Conservation (phyloP, 768 basidiomycete genomes). For the Lactarius hengduanensis region DNA sequence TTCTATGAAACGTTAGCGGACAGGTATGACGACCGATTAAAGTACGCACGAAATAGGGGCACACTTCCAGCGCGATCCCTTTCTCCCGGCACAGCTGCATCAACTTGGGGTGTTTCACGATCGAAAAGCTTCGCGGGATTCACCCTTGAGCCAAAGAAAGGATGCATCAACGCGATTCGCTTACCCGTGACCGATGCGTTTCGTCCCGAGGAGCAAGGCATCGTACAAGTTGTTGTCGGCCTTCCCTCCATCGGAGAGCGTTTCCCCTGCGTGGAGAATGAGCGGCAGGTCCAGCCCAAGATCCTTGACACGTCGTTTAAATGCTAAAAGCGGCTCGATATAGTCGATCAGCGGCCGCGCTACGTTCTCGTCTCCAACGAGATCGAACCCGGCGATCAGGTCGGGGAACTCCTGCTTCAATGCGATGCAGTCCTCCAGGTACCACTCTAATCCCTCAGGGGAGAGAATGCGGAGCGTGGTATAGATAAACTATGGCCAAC, state of each 20-base stretch:
- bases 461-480: slow-evolving; percentile 56
- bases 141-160: not conserved
- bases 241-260: slow-evolving; percentile 68
- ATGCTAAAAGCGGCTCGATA: slow-evolving; percentile 55
- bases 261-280: slow-evolving; percentile 81
- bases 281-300: slow-evolving; percentile 67
- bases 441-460: slow-evolving; percentile 57
- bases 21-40: slow-evolving; percentile 9
- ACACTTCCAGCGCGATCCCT: slow-evolving; percentile 68
- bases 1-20: slow-evolving; percentile 41
- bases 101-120: slow-evolving; percentile 74
- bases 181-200: slow-evolving; percentile 80
- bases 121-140: slow-evolving; percentile 54
- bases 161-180: slow-evolving; percentile 6
- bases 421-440: slow-evolving; percentile 69
- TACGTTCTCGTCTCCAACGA: slow-evolving; percentile 73
- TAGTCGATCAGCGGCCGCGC: slow-evolving; percentile 62
- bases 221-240: slow-evolving; percentile 79
- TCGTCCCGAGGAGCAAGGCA: slow-evolving; percentile 74
- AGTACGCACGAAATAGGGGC: slow-evolving; percentile 73
- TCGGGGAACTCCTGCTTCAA: slow-evolving; percentile 75
- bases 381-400: slow-evolving; percentile 76
- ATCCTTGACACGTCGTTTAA: slow-evolving; percentile 55
- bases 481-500: slow-evolving; percentile 62
- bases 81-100: slow-evolving; percentile 64